A percentile compares a stretch with the other conserved stretches of the same genome.
Conservation (phyloP, 139 green algal species). For the Chlorella sp. region DNA sequence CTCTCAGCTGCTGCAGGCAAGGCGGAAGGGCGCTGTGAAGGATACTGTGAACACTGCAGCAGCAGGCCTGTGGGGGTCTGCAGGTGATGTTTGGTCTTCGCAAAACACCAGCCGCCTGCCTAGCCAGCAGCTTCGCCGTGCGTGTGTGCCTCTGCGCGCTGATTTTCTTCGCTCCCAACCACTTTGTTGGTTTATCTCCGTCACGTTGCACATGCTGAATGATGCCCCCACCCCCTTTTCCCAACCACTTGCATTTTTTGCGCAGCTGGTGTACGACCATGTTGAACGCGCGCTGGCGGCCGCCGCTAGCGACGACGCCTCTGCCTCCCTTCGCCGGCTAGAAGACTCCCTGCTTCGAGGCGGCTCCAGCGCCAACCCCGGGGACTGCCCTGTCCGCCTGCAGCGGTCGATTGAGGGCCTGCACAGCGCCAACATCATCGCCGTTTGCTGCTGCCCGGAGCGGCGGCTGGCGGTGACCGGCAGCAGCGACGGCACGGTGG, state of each 20-base stretch:
- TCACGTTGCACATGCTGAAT: too few species aligned
- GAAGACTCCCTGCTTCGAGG: conserved; percentile 11
- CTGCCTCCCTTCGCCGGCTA: conserved; percentile 9
- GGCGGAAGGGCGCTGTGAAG: too few species aligned
- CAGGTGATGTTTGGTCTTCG: too few species aligned
- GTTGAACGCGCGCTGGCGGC: conserved; percentile 31
- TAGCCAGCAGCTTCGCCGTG: too few species aligned
- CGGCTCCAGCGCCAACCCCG: not conserved
- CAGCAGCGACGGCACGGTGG: conserved; percentile 1
- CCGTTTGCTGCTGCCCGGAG: conserved; percentile 28
- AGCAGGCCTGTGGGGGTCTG: too few species aligned
- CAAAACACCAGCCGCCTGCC: too few species aligned
- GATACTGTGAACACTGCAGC: too few species aligned
- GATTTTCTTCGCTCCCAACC: too few species aligned
- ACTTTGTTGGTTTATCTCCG: too few species aligned
- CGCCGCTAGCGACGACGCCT: not conserved
- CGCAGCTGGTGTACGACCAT: conserved; percentile 52
- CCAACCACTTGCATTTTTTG: not conserved
- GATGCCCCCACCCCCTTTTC: not conserved
- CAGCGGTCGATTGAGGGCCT: not conserved
- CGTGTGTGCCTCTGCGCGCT: too few species aligned
- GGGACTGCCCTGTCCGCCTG: conserved; percentile 27
- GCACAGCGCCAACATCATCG: conserved; percentile 1
- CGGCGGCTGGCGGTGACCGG: not conserved
- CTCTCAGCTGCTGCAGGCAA: conserved; percentile 63